phyloP scores from a whole-genome alignment of 495 filamentous ascomycete species.

The Amniculicola lignicola region DNA sequence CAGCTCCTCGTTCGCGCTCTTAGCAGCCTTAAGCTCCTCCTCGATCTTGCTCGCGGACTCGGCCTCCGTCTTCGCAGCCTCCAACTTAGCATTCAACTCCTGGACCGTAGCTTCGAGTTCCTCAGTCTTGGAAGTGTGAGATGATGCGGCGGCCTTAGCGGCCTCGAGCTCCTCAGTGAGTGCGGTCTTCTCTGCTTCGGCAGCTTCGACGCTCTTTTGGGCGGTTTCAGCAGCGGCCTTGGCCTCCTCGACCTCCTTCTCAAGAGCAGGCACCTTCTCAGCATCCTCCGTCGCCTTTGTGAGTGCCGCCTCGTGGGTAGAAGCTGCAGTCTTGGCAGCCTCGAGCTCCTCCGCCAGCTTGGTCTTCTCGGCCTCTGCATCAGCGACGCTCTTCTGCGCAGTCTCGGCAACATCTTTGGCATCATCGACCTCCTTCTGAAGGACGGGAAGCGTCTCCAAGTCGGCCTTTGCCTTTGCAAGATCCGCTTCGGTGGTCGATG shows the following conservation, averaged over 20 bases:
- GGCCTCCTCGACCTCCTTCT: background rate
- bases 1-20: background rate
- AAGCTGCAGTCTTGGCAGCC: background rate
- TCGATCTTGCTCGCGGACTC: background rate
- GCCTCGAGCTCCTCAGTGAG: background rate
- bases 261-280: background rate
- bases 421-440: background rate
- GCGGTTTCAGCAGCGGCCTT: background rate
- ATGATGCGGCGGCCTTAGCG: background rate
- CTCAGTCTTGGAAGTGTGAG: background rate
- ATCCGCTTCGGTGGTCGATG: background rate
- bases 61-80: slow-evolving; percentile 32
- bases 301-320: background rate
- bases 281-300: background rate
- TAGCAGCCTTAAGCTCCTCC: background rate
- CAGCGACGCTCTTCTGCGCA: background rate
- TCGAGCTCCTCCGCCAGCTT: background rate
- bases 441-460: background rate
- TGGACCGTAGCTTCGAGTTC: background rate
- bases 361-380: background rate
- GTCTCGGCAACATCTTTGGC: background rate
- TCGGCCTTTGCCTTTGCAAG: background rate
- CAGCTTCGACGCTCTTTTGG: slow-evolving; percentile 6
- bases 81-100: slow-evolving; percentile 1
- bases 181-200: slow-evolving; percentile 5